Evolutionary conservation across 2,329 filamentous ascomycete species (phyloP), one percentile per base, ranked within the genome.

Genomic region (Colletotrichum gloeosporioides): DNA sequence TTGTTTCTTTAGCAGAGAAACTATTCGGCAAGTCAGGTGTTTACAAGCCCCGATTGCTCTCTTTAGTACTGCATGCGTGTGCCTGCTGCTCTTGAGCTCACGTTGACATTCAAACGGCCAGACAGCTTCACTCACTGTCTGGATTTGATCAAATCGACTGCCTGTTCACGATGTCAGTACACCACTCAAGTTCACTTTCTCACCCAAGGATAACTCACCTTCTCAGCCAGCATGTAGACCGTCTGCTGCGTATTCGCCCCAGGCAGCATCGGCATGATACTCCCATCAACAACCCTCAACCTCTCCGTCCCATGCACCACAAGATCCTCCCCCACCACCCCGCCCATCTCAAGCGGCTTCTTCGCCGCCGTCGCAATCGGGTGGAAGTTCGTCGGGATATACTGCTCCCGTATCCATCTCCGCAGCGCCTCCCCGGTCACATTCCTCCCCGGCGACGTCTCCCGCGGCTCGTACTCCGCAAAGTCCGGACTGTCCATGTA

Each of bases 231-330:
- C 64, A 78, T 78, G 18, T 78, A 79, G 4, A 78, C 76, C 22
- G 78, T 74, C 71, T 79, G 78, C 70, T 79, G 78, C 9, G 78
- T 79, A 32, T 79, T 78, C n/a, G 77, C 78, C 10, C 78, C 77
- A 6, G 78, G 78, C 32, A 79, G 57, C 8, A 76, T 34, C n/a
- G 78, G 78, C 78, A 78, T 78, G 25, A 79, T 76, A 25, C 76
- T 78, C n/a, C 70, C 78, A 55, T 79, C 78, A 13, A 78, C 74
- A 22, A 79, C 76, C 9, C 76, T 69, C 25, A 79, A 62, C 39
- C 36, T 62, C 57, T 57, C 27, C n/a, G 77, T 68, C 3, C 77
- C 77, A 31, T 79, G 78, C 65, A 79, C 77, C 32, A 77, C n/a
- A 4, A 79, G 72, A n/a, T 78, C 72, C 72, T 79, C 77, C 6